Evolutionary conservation across 1,284 basidiomycete species (phyloP), one percentile per base, ranked within the genome.

Genomic region (Cystobasidium pallidum): DNA sequence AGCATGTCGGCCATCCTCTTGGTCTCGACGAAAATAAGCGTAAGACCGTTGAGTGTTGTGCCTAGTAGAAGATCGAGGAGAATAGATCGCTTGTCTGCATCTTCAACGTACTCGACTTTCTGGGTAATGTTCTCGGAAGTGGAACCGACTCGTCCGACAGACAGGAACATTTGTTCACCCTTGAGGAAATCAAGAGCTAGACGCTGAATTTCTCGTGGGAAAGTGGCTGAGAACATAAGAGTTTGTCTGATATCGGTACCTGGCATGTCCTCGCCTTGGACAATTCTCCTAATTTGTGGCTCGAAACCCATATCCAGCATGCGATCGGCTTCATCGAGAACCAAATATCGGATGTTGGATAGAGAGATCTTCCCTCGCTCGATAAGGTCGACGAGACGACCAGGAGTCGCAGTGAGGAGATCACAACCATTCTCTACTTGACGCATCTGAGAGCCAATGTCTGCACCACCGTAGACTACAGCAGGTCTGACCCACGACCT

Each of bases 261-360:
- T 32, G 96, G 94, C 95, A 99, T 99, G 82, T 99, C 96, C 80
- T 95, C 94, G 76, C 91, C 91, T 82, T 98, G 92, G 36, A 99
- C 96, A 80, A 99, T 99, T 63, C 94, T 87, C 76, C 95, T 88
- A 80, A 99, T 99, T 84, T 99, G 95, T 74, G 96, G 96, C 84
- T 99, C 95, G 86, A 99, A 99, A 91, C 95, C 95, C 95, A 99
- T 99, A 85, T 99, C 95, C 79, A 99, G 87, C 95, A 99, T 99
- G 80, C 95, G 91, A 85, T 99, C 96, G 75, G 95, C 96, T 84
- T 99, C 96, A 80, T 99, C 96, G 73, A 99, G 90, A 41, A 99
- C 96, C 66, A 99, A 89, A 84, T 96, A 99, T 78, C 92, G 90
- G 83, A 99, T 90, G 84, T 98, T 98, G 78, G 91, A 88, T 73